phyloP scores from a whole-genome alignment of 306 rosid species.

The Prinsepia uniflora region DNA sequence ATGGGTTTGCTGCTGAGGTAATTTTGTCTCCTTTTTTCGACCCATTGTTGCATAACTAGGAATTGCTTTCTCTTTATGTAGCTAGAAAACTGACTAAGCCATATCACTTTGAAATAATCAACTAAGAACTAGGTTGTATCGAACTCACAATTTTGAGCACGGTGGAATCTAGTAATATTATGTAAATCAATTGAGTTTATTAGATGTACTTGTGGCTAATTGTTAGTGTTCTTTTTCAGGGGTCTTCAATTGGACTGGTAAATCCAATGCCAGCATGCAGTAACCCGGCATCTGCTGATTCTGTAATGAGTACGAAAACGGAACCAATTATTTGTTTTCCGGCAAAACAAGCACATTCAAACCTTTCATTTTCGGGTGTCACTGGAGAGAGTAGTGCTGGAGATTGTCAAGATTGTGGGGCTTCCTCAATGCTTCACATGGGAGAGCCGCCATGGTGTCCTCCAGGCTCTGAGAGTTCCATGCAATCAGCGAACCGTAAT shows the following conservation, averaged over 20 bases:
- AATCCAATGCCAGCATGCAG: constrained; percentile 57
- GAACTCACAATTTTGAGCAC: not conserved
- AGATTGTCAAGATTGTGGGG: constrained; percentile 86
- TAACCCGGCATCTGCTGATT: constrained; percentile 83
- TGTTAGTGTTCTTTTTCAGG: constrained; percentile 41
- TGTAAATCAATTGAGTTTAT: not conserved
- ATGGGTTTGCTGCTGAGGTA: constrained; percentile 76
- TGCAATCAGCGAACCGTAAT: constrained; percentile 74
- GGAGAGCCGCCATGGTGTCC: constrained; percentile 96
- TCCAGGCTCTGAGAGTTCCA: constrained; percentile 59
- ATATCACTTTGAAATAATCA: no score
- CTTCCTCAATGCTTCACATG: constrained; percentile 71
- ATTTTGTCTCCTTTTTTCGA: constrained; percentile 12
- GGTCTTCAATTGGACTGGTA: constrained; percentile 41
- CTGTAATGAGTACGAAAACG: constrained; percentile 67
- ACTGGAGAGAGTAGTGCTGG: constrained; percentile 60
- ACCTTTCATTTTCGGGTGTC: constrained; percentile 69
- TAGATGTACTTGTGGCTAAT: not conserved
- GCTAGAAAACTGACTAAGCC: not conserved
- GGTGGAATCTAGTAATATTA: not conserved
- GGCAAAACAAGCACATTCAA: constrained; percentile 55
- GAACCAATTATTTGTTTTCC: constrained; percentile 60
- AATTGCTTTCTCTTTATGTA: constrained; percentile 11
- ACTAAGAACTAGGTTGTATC: not conserved
- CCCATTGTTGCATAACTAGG: not conserved